Evolutionary conservation across 805 yeast genomes (phyloP).

Genomic region (Ogataea dorogensis): DNA sequence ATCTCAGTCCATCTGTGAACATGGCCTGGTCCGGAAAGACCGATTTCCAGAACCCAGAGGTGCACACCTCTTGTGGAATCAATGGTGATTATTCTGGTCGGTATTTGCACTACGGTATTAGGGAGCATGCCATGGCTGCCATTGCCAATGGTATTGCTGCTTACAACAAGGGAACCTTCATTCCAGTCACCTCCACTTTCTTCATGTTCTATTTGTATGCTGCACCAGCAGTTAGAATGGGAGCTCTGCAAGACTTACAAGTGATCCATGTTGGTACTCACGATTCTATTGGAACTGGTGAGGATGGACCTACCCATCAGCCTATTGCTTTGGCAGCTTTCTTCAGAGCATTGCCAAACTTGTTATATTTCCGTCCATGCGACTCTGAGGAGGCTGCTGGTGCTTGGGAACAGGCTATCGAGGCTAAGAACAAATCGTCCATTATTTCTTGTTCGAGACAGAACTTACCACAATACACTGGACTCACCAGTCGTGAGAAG

Average conservation of each 20-base stretch:
- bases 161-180: conserved; percentile 87
- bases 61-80: conserved; percentile 44
- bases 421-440: conserved; percentile 61
- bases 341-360: conserved; percentile 74
- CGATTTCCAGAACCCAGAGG: conserved; percentile 87
- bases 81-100: conserved; percentile 84
- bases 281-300: conserved; percentile 88
- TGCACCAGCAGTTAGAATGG: conserved; percentile 82
- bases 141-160: conserved; percentile 96
- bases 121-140: conserved; percentile 99
- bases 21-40: conserved; percentile 79
- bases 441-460: conserved; percentile 79
- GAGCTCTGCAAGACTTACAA: conserved; percentile 79
- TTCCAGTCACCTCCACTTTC: conserved; percentile 48
- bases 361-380: conserved; percentile 86
- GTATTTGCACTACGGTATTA: conserved; percentile 94
- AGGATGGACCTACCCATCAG: conserved; percentile 92
- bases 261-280: conserved; percentile 86
- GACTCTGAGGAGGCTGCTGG: conserved; percentile 87
- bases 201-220: conserved; percentile 85
- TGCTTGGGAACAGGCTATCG: conserved; percentile 66
- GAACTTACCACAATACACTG: conserved; percentile 87
- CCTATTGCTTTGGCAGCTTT: conserved; percentile 86
- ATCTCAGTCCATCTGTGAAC: conserved; percentile 87
- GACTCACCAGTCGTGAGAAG: conserved; percentile 76